phyloP scores from a whole-genome alignment of 495 filamentous ascomycete species.

The Opeltia flavorubescens region DNA sequence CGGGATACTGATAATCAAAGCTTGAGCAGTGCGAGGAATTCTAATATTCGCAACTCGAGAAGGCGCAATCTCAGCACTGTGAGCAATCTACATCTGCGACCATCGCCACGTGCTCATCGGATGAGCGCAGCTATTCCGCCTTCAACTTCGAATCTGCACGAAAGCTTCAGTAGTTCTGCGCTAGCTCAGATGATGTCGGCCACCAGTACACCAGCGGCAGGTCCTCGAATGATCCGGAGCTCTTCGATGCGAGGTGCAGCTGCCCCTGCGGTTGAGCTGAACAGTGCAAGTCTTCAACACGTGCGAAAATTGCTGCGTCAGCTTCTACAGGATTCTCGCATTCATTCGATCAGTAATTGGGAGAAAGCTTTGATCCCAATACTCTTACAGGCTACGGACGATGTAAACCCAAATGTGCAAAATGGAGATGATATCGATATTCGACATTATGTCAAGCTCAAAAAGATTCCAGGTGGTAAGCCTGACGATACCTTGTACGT shows the following conservation, averaged over 20 bases:
- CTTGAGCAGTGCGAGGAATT: conserved; percentile 41
- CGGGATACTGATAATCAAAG: conserved; percentile 48
- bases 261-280: conserved; percentile 66
- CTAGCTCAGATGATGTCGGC: conserved; percentile 17
- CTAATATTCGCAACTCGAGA: conserved; percentile 42
- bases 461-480: conserved; percentile 80
- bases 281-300: conserved; percentile 74
- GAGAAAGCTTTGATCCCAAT: conserved; percentile 87
- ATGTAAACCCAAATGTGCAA: conserved; percentile 85
- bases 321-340: conserved; percentile 58
- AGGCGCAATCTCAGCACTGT: conserved; percentile 65
- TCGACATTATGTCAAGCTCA: conserved; percentile 95
- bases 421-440: conserved; percentile 92
- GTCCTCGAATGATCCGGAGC: conserved; percentile 57
- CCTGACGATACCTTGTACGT: conserved; percentile 90
- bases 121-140: conserved; percentile 16
- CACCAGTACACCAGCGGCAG: conserved; percentile 27
- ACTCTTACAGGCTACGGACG: conserved; percentile 78
- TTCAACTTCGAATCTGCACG: conserved; percentile 8
- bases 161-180: conserved; percentile 10
- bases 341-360: conserved; percentile 64
- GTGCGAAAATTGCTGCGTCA: conserved; percentile 74
- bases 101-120: conserved; percentile 47
- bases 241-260: conserved; percentile 70
- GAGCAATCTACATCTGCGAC: conserved; percentile 51